Base-by-base conservation (phyloP, 306 rosid species). In the Gastrolobium bilobum region DNA sequence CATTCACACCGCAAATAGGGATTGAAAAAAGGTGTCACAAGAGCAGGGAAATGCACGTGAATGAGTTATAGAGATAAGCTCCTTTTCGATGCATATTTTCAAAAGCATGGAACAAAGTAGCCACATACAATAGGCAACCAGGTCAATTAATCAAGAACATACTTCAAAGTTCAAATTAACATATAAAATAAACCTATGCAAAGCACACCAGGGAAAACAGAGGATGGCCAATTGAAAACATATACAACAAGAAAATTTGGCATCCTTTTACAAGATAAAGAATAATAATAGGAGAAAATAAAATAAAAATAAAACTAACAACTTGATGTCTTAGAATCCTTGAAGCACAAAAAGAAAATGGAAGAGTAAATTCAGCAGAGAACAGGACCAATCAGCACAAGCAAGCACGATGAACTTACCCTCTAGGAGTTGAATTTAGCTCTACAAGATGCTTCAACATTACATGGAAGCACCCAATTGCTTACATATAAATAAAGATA, bases 281-380 rank as follows among this genome's bases (percentile, higher is more conserved):
- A 68, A 61, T 53, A 75, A 10, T 44, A 9, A 9, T 10, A 29
- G 5, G 38, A 50, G 42, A 38, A 11, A 3, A 29, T 0, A 8
- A 42, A 29, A 15, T 10, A 46, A 6, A 4, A 37, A 47, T 20
- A 60, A 34, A 31, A 33, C 29, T 31, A 46, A 51, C 58, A 75
- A 43, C 44, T 57, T 8, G 14, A 73, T 38, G 39, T 51, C 20
- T 34, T 10, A 76, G 51, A 46, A 73, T 63, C 77, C n/a, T 54
- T 15, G 13, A 46, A 79, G 58, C 6, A 68, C 53, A 60, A 59
- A 77, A 70, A 15, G 9, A 42, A 11, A 54, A 40, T 4, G 20
- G 20, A 20, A 62, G 11, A 34, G 63, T 54, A 67, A 75, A 76
- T 9, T 15, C 47, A 84, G 44, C 54, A 61, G 52, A 53, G 40